Evolutionary conservation across 208 protist species (phyloP), one percentile per base, ranked within the genome.

Genomic region (Wallacemonas sp.): DNA sequence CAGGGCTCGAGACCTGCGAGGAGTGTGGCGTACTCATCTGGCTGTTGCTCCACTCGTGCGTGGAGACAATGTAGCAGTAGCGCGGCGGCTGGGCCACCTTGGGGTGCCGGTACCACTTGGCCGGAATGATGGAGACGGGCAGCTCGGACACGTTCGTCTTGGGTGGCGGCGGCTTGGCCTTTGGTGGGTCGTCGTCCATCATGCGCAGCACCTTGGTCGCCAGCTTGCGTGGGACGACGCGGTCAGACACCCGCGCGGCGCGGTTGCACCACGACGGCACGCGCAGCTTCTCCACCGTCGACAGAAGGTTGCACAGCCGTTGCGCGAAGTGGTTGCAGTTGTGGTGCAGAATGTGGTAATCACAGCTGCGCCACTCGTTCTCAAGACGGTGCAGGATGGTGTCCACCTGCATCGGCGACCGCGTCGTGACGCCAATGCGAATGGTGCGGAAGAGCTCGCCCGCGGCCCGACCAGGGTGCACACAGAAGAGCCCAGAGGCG

Each of bases 321-420:
- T 93, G 78, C 8, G 88, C 80, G 71, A 96, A 97, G 74, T 97
- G 90, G 49, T 97, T 97, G 80, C 92, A 97, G 79, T 97, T 97
- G 78, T 85, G 81, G 68, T 88, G 77, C 21, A 97, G 76, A 55
- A 97, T 87, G 74, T 96, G 88, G 65, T 97, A 97, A 19, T 94
- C 87, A 44, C 62, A 29, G 68, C 87, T 94, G 39, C 76, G 69
- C 88, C 91, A 96, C 70, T 96, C 91, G 52, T 90, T 94, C 60
- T 94, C 88, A 2, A 96, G 57, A 27, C 87, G 80, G 67, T 92
- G 86, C 27, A 94, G 79, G 23, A 96, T 84, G 2, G 92, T 94
- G 72, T 94, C 87, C 0, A 94, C 84, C 75, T 97, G 88, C 74
- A 83, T 78, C 11, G 88, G 85, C 4, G 88, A 90, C 39, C 68